These are phyloP conservation scores for Ilex aquifolium DNA, from an alignment of 257 asterid genomes.

Conservation along the genomic window DNA sequence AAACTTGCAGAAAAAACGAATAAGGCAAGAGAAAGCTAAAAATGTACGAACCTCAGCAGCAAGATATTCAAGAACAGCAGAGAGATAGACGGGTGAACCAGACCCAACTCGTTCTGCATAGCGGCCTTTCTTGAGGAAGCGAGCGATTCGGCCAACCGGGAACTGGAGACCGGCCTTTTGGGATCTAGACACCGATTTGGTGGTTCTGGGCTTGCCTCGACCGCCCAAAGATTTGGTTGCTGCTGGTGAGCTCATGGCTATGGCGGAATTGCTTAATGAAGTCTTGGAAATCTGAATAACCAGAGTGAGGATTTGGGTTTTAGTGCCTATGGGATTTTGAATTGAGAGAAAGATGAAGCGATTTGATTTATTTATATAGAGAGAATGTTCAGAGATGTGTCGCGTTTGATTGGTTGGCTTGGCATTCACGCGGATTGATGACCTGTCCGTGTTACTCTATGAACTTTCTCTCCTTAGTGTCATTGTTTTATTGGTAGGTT, in stretches of 20 bases:
- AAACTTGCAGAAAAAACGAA: background rate
- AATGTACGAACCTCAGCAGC: constrained; percentile 45
- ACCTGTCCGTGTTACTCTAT: no score
- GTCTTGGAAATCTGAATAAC: background rate
- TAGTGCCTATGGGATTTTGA: constrained; percentile 1
- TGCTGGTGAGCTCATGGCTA: constrained; percentile 30
- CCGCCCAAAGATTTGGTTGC: constrained; percentile 43
- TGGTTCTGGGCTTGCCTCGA: constrained; percentile 41
- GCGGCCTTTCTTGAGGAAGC: constrained; percentile 54
- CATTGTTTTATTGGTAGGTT: no score
- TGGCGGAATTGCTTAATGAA: background rate
- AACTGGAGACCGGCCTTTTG: constrained; percentile 59
- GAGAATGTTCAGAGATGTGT: background rate
- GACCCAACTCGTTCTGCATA: constrained; percentile 68
- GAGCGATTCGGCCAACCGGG: constrained; percentile 65
- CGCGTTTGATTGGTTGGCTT: constrained; percentile 28
- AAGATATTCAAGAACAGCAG: constrained; percentile 64
- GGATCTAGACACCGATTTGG: constrained; percentile 55
- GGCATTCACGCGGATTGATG: background rate
- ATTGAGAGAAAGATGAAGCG: constrained; percentile 4
- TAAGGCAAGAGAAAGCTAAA: background rate
- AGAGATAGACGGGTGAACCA: constrained; percentile 63
- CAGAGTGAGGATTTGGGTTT: background rate
- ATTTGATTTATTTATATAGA: background rate
- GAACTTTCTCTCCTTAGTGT: no score